These are phyloP conservation scores for Nannochloris sp. DNA, from an alignment of 139 green algal genomes.

Conservation along the genomic window DNA sequence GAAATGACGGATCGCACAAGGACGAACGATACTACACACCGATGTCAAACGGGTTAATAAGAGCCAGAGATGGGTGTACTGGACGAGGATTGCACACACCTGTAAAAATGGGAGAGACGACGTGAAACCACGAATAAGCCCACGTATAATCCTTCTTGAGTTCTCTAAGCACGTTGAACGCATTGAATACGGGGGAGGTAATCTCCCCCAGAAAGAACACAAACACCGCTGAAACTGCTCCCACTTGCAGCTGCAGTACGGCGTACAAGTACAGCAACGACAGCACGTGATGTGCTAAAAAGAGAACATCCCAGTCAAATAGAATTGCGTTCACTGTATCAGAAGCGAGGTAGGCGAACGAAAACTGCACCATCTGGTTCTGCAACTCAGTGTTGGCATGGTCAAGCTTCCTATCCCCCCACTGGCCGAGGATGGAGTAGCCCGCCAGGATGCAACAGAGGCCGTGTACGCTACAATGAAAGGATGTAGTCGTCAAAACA, in stretches of 20 bases:
- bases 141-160: neutral
- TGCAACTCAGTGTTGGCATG: conserved; percentile 8
- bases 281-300: conserved; percentile 26
- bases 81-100: neutral
- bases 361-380: conserved; percentile 20
- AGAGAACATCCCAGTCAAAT: conserved; percentile 19
- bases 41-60: neutral
- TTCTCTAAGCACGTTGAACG: conserved; percentile 1
- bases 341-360: conserved; percentile 23
- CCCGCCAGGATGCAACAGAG: conserved; percentile 1
- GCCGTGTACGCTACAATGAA: neutral
- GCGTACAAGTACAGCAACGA: conserved; percentile 19
- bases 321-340: conserved; percentile 23
- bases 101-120: conserved; percentile 17
- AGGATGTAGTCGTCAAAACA: neutral
- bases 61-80: neutral
- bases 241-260: neutral
- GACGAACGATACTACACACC: neutral
- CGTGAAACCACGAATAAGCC: neutral
- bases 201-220: conserved; percentile 17
- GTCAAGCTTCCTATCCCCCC: neutral
- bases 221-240: neutral
- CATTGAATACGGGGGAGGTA: conserved; percentile 15
- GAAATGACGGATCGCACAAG: conserved; percentile 3
- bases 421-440: conserved; percentile 1